Evolutionary conservation across 345 rosid genomes (phyloP).

Genomic region (Kernera saxatilis): DNA sequence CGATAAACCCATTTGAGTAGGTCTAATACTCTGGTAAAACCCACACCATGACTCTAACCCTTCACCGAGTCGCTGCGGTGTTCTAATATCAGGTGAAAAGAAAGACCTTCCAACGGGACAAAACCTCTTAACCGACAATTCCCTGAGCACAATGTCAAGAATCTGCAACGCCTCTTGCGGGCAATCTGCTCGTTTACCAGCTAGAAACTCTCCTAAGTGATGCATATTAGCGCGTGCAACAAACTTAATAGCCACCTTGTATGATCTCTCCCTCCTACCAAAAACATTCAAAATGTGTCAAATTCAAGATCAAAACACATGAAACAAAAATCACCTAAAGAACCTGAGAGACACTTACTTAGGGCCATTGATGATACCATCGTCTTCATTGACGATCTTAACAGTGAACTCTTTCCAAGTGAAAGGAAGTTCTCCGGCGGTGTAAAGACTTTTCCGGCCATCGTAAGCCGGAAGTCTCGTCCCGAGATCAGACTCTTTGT

Average conservation of each 20-base stretch:
- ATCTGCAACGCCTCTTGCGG: slow-evolving; percentile 91
- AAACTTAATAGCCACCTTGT: slow-evolving; percentile 76
- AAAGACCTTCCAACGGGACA: slow-evolving; percentile 87
- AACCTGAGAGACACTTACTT: slow-evolving; percentile 40
- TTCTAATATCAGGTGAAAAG: slow-evolving; percentile 79
- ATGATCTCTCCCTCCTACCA: slow-evolving; percentile 74
- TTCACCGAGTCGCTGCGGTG: slow-evolving; percentile 80
- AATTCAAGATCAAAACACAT: neutral
- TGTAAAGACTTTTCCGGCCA: slow-evolving; percentile 94
- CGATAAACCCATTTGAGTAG: slow-evolving; percentile 97
- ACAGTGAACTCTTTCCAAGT: slow-evolving; percentile 76
- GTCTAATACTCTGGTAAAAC: slow-evolving; percentile 93
- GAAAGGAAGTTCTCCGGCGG: slow-evolving; percentile 96
- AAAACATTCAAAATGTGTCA: neutral
- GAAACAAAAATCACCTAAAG: neutral
- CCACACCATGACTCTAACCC: slow-evolving; percentile 99
- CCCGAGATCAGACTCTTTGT: slow-evolving; percentile 88
- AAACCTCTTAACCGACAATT: slow-evolving; percentile 75
- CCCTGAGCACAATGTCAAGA: slow-evolving; percentile 87
- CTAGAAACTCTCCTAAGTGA: slow-evolving; percentile 80
- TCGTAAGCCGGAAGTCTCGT: slow-evolving; percentile 96
- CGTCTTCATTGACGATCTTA: slow-evolving; percentile 76
- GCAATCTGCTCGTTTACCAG: slow-evolving; percentile 87
- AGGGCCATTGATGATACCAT: slow-evolving; percentile 68
- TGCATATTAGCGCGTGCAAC: slow-evolving; percentile 84